Evolutionary conservation across 2,329 filamentous ascomycete species (phyloP).

Genomic region (Macrophomina pseudophaseolina): DNA sequence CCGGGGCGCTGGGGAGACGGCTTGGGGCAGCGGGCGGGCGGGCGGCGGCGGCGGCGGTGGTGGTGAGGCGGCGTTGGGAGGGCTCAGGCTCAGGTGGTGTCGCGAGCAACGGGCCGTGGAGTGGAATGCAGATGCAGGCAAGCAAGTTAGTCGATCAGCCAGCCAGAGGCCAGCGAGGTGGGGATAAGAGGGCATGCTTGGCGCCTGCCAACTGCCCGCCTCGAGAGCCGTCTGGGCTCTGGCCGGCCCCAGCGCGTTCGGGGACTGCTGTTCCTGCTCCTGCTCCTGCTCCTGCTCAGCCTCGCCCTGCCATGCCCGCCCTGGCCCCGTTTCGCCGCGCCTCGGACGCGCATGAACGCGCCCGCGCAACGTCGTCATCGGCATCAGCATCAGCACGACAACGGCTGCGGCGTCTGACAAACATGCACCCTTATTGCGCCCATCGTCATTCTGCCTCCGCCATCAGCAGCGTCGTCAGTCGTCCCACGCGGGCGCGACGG

Average conservation of each 20-base stretch:
- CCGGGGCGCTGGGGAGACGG: background rate
- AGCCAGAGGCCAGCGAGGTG: constrained; percentile 9
- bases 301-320: background rate
- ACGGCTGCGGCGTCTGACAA: constrained; percentile 4
- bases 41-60: background rate
- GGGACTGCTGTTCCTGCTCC: background rate
- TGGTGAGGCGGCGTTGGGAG: background rate
- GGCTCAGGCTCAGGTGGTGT: background rate
- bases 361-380: background rate
- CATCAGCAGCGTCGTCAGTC: background rate
- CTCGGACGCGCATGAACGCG: background rate
- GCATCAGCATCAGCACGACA: background rate
- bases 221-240: background rate
- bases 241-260: background rate
- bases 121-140: constrained; percentile 7
- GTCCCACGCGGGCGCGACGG: constrained; percentile 4
- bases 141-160: constrained; percentile 9
- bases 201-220: constrained; percentile 12
- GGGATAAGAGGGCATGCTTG: constrained; percentile 20
- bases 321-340: constrained; percentile 13
- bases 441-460: constrained; percentile 3
- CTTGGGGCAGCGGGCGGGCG: too few species aligned
- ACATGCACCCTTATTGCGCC: constrained; percentile 1
- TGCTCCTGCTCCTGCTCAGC: constrained; percentile 11
- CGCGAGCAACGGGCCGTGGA: constrained; percentile 5